Percentiles rank a stretch among this genome's conserved stretches.
phyloP scores from a whole-genome alignment of 805 yeast genomes.

The Pichia kluyveri region DNA sequence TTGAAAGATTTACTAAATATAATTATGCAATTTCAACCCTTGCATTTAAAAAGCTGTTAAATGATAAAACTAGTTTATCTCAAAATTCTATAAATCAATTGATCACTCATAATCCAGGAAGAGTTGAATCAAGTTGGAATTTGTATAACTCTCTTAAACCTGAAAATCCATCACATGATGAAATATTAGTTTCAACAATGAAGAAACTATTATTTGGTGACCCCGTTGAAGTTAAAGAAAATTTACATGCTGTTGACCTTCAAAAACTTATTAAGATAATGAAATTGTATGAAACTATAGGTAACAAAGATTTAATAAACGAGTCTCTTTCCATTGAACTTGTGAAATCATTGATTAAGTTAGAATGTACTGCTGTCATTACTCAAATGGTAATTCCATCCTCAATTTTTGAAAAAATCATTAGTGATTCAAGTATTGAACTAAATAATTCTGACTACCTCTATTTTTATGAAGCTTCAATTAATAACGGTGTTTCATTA shows the following conservation, averaged over 20 bases:
- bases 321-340: constrained; percentile 6
- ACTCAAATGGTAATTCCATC: constrained; percentile 10
- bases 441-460: constrained; percentile 16
- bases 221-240: constrained; percentile 15
- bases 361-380: constrained; percentile 14
- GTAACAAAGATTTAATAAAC: constrained; percentile 11
- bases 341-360: constrained; percentile 12
- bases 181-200: constrained; percentile 10
- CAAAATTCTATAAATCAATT: constrained; percentile 16
- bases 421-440: constrained; percentile 1
- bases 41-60: constrained; percentile 8
- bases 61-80: constrained; percentile 5
- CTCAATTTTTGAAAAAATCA: constrained; percentile 7
- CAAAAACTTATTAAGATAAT: constrained; percentile 10
- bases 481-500: constrained; percentile 11
- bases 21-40: constrained; percentile 20
- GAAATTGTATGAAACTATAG: constrained; percentile 9
- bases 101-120: constrained; percentile 28
- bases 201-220: constrained; percentile 19
- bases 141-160: constrained; percentile 14
- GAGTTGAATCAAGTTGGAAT: constrained; percentile 27
- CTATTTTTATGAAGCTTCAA: constrained; percentile 14
- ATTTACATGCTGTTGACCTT: constrained; percentile 10
- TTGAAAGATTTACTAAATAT: constrained; percentile 17
- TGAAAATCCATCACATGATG: constrained; percentile 4